Evolutionary conservation across 1,284 basidiomycete genomes (phyloP), one percentile per base, ranked within the genome.

Genomic region (Pseudozyma hubeiensis): DNA sequence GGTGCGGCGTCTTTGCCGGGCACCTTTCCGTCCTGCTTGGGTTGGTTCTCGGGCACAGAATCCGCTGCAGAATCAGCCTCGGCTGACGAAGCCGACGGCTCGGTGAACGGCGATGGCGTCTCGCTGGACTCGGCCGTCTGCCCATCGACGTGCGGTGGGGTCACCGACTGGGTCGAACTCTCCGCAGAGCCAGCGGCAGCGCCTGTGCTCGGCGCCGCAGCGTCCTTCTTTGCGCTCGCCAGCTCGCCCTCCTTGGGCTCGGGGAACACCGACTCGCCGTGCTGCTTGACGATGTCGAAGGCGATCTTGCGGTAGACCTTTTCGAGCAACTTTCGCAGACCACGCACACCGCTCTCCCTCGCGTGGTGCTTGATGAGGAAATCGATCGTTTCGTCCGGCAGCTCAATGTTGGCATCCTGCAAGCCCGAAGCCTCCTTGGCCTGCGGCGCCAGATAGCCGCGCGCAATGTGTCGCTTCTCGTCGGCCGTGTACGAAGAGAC

Each of bases 221-320:
- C 47, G 19, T 68, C 75, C 5, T 81, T 62, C 53, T 66, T 72
- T 8, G 80, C 75, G 13, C 78, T 53, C 5, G 62, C 78, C 43
- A 72, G 73, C 73, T 59, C 77, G 49, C 88, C 88, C 78, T 80
- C 81, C 45, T 78, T 68, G 19, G 84, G 80, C 70, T 97, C 95
- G 0, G 94, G 92, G 80, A 97, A 89, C 0, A 89, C 89, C 2
- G 91, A 90, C 84, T 97, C 96, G 40, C 95, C 95, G 16, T 97
- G 89, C 72, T 97, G 93, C 77, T 91, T 89, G 5, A 99, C 93
- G 67, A 99, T 90, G 84, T 92, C 93, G 76, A 97, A 88, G 0
- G 96, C 95, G 6, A 96, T 93, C 85, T 99, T 99, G 73, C 97
- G 90, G 86, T 96, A 99, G 62, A 99, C 95, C 93, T 97, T 85